A percentile compares a stretch with the other conserved stretches of the same genome.
Evolutionary conservation across 192 early-diverging fungal genomes (phyloP).

Genomic region (Geranomyces michiganensis): DNA sequence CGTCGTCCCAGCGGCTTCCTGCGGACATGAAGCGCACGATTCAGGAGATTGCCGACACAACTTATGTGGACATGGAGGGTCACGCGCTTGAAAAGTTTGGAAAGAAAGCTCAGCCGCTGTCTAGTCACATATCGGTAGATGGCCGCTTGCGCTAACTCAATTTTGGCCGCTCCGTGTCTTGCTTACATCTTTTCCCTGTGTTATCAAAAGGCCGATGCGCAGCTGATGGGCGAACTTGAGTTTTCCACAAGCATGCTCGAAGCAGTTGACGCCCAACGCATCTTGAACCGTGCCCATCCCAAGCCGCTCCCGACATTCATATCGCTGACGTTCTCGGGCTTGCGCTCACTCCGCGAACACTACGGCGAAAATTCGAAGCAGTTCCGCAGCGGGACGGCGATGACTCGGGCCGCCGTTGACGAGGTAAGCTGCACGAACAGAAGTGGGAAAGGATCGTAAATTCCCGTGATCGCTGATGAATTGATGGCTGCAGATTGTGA

Average conservation of each 20-base stretch:
- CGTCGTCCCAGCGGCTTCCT: background rate
- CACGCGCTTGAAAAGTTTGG: constrained; percentile 27
- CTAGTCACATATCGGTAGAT: constrained; percentile 1
- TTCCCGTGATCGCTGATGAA: background rate
- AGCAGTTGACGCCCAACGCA: constrained; percentile 15
- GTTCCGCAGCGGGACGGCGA: background rate
- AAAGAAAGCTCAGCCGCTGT: background rate
- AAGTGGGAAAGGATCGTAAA: too few species aligned
- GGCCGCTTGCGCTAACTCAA: too few species aligned
- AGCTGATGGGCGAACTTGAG: constrained; percentile 29
- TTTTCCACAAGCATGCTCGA: constrained; percentile 21
- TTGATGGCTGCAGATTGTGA: background rate
- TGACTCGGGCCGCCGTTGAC: background rate
- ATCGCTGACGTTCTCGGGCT: constrained; percentile 1
- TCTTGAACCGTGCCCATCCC: background rate
- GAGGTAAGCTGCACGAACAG: constrained; percentile 12
- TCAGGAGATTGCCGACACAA: constrained; percentile 8
- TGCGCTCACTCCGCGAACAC: background rate
- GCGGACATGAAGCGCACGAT: constrained; percentile 14
- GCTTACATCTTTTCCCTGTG: background rate
- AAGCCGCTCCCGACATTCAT: background rate
- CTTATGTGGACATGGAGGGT: constrained; percentile 8
- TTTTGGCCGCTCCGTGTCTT: background rate
- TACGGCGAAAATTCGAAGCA: constrained; percentile 13
- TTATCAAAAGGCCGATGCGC: constrained; percentile 2